Conservation (phyloP, 192 early-diverging fungal genomes). For the Rhizophagus clarus region DNA sequence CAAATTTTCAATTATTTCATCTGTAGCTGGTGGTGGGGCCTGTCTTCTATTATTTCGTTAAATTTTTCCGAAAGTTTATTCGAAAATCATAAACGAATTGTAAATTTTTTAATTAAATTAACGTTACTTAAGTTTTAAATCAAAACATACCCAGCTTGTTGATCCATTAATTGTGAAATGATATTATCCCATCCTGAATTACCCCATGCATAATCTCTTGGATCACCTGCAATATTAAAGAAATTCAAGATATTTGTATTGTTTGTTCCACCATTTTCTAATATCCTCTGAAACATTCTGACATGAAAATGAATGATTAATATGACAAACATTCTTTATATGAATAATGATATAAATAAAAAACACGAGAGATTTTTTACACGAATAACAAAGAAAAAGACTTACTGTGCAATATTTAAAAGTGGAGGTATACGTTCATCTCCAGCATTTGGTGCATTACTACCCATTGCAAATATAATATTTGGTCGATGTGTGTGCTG, state of each 20-base stretch:
- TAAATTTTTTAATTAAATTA: background rate
- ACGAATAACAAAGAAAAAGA: background rate
- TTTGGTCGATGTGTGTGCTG: constrained; percentile 27
- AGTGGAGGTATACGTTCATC: background rate
- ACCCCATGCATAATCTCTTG: constrained; percentile 87
- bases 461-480: constrained; percentile 32
- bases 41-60: constrained; percentile 48
- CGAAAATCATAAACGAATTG: background rate
- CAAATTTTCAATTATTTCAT: constrained; percentile 71
- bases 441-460: background rate
- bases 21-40: constrained; percentile 80
- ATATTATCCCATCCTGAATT: constrained; percentile 85
- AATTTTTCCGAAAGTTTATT: background rate
- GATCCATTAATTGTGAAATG: constrained; percentile 83
- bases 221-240: constrained; percentile 45
- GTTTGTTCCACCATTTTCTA: constrained; percentile 25
- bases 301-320: background rate
- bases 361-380: constrained; percentile 6
- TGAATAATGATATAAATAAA: constrained; percentile 25
- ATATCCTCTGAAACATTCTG: constrained; percentile 24
- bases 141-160: constrained; percentile 51
- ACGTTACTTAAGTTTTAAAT: background rate
- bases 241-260: constrained; percentile 29
- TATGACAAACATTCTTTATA: no score
- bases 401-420: background rate